phyloP scores from a whole-genome alignment of 768 basidiomycete species.

The Gelatoporia subvermispora region DNA sequence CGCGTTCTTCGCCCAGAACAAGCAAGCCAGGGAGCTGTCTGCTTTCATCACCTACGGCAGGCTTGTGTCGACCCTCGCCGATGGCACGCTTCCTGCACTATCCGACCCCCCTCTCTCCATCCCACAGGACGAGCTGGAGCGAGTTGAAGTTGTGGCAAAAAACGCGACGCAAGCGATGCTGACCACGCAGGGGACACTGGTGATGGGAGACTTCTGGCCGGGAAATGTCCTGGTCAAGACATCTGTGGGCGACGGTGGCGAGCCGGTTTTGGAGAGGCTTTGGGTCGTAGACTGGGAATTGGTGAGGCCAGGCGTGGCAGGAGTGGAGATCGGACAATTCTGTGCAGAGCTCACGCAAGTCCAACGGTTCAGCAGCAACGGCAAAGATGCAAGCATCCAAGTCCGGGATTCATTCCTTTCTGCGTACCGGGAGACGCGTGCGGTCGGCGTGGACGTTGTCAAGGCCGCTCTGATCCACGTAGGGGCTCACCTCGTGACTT shows the following conservation, averaged over 20 bases:
- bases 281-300: slow-evolving; percentile 66
- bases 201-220: slow-evolving; percentile 75
- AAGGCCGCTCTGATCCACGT: slow-evolving; percentile 39
- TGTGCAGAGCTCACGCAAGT: slow-evolving; percentile 54
- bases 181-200: slow-evolving; percentile 26
- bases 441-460: slow-evolving; percentile 19
- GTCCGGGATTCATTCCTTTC: slow-evolving; percentile 41
- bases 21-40: slow-evolving; percentile 36
- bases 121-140: slow-evolving; percentile 30
- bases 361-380: slow-evolving; percentile 40
- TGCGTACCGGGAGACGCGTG: slow-evolving; percentile 33
- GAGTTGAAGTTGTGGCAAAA: slow-evolving; percentile 29
- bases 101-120: slow-evolving; percentile 38
- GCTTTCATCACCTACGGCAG: slow-evolving; percentile 40
- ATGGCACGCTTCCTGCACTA: slow-evolving; percentile 17
- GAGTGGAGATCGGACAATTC: slow-evolving; percentile 60
- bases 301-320: slow-evolving; percentile 50
- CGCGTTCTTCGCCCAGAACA: slow-evolving; percentile 35
- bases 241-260: slow-evolving; percentile 23
- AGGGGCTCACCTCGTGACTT: slow-evolving; percentile 51
- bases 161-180: slow-evolving; percentile 27
- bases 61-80: slow-evolving; percentile 27
- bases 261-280: slow-evolving; percentile 30
- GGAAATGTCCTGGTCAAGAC: slow-evolving; percentile 54
- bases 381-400: slow-evolving; percentile 29